A percentile compares a stretch with the other conserved stretches of the same genome.
phyloP scores from a whole-genome alignment of 2,329 filamentous ascomycete genomes.

The Botryosphaeria dothidea region DNA sequence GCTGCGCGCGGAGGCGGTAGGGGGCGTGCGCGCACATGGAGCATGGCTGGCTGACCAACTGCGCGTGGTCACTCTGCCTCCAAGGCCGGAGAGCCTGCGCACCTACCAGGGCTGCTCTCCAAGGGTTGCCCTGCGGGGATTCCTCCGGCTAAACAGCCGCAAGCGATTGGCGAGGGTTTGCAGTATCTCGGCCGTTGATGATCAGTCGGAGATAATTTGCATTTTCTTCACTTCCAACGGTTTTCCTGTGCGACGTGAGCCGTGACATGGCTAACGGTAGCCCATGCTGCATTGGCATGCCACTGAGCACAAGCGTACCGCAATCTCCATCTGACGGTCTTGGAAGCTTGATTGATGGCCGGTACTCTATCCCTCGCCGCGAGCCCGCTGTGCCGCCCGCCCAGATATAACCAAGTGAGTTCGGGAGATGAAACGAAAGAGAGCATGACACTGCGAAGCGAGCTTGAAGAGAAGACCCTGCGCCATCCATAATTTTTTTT shows the following conservation, averaged over 20 bases:
- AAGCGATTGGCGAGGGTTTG: slow-evolving; percentile 35
- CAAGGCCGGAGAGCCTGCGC: background rate
- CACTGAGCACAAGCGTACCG: slow-evolving; percentile 10
- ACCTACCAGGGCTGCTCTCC: background rate
- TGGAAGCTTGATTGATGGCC: slow-evolving; percentile 17
- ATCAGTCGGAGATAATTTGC: slow-evolving; percentile 37
- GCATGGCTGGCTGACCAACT: background rate
- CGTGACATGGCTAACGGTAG: slow-evolving; percentile 3
- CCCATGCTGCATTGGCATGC: slow-evolving; percentile 10
- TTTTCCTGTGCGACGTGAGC: slow-evolving; percentile 16
- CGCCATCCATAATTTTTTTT: slow-evolving; percentile 8
- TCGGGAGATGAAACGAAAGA: background rate
- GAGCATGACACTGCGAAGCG: background rate
- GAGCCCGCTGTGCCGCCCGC: slow-evolving; percentile 1
- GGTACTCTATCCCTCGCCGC: slow-evolving; percentile 11
- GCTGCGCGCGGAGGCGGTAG: background rate
- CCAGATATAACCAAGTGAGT: background rate
- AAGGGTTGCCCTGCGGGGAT: slow-evolving; percentile 14
- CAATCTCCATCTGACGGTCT: slow-evolving; percentile 12
- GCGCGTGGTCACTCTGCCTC: background rate
- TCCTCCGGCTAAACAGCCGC: slow-evolving; percentile 16
- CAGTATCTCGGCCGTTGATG: slow-evolving; percentile 36
- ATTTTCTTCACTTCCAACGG: slow-evolving; percentile 21
- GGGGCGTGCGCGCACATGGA: background rate
- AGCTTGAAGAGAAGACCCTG: background rate